phyloP scores from a whole-genome alignment of 2,329 filamentous ascomycete genomes.

The Talaromyces funiculosus region DNA sequence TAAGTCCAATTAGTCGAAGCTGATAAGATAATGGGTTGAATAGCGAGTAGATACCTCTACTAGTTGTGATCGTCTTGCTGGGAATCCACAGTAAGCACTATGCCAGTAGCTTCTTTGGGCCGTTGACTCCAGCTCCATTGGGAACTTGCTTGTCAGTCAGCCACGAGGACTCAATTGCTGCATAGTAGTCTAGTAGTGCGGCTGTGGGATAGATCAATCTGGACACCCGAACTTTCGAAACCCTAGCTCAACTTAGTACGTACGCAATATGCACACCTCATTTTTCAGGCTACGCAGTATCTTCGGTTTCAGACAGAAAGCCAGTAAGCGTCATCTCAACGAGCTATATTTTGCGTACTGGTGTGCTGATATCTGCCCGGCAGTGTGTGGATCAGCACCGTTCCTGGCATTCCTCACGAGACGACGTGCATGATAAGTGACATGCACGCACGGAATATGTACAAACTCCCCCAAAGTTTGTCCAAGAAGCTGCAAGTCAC shows the following conservation, averaged over 20 bases:
- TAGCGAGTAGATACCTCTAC: not conserved
- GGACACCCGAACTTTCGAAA: not conserved
- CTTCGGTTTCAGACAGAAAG: not conserved
- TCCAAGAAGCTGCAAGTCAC: not conserved
- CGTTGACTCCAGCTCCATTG: not conserved
- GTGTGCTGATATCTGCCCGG: not conserved
- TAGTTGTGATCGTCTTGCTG: not conserved
- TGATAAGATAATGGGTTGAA: not conserved
- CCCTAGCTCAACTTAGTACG: not conserved
- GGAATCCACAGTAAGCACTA: not conserved
- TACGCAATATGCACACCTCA: not conserved
- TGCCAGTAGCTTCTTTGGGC: not conserved
- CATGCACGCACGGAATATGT: not conserved
- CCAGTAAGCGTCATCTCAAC: not conserved
- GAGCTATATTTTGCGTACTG: not conserved
- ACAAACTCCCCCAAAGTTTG: not conserved
- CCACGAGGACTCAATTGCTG: not conserved
- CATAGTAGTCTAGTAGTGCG: not conserved
- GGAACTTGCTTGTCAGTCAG: not conserved
- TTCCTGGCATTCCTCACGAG: not conserved
- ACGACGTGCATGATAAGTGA: not conserved
- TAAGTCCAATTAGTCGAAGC: not conserved
- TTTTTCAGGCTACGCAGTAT: not conserved
- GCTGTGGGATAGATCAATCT: not conserved
- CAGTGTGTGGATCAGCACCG: not conserved